Percentiles rank a stretch among this genome's conserved stretches.
These are phyloP conservation scores for Blastobotrys attinorum DNA, from an alignment of 805 yeast species.

Conservation along the genomic window DNA sequence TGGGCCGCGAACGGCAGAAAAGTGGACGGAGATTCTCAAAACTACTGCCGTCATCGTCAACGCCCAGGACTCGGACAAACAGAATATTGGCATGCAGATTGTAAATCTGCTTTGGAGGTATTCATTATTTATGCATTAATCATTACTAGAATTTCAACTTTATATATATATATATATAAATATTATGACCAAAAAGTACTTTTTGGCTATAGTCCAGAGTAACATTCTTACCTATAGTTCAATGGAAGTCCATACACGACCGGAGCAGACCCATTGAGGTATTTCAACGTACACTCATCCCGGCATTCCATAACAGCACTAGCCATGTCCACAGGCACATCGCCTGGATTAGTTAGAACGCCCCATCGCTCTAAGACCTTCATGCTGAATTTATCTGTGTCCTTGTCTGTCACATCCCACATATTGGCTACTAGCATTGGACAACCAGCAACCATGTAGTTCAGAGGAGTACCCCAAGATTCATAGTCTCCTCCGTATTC, in stretches of 20 bases:
- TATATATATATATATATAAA: neutral
- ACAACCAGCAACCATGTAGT: constrained; percentile 72
- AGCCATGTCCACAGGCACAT: constrained; percentile 32
- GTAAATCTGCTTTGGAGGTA: neutral
- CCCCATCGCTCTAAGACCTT: constrained; percentile 63
- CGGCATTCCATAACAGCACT: constrained; percentile 58
- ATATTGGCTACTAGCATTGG: constrained; percentile 78
- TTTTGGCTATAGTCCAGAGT: neutral
- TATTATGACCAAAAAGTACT: neutral
- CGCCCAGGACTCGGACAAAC: neutral
- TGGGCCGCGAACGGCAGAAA: neutral
- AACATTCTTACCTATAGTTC: neutral
- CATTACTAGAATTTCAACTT: neutral
- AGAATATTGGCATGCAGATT: neutral
- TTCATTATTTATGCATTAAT: neutral
- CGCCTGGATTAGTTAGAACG: constrained; percentile 28
- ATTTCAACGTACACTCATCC: constrained; percentile 57
- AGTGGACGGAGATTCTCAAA: too few relatives aligned
- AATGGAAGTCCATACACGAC: constrained; percentile 81
- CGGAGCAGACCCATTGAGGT: constrained; percentile 88
- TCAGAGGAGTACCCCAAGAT: constrained; percentile 67
- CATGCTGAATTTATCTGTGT: constrained; percentile 71
- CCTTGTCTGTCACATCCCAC: constrained; percentile 98
- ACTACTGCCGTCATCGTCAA: neutral
- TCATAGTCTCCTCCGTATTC: constrained; percentile 50